Base-by-base conservation (phyloP, 2,329 filamentous ascomycete species). In the Aspergillus latus region DNA sequence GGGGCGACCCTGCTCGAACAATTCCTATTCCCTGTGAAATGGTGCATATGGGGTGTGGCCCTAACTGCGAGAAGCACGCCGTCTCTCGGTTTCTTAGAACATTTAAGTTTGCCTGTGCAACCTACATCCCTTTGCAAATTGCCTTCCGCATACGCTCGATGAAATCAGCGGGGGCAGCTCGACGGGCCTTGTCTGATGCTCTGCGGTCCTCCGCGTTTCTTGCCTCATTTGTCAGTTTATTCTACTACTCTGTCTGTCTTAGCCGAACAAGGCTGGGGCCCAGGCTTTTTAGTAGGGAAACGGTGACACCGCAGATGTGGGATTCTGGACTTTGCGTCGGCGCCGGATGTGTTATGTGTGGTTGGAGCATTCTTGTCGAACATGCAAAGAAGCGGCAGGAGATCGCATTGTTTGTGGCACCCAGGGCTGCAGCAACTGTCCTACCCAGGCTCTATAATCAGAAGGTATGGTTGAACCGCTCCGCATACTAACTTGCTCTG, bases 201-300 rank as follows among this genome's bases (percentile, higher is more conserved):
- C 74, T 81, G 8, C 84, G 88, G 32, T 92, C 89, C 4, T 92
- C 90, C 0, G 81, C 87, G 0, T 94, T 95, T 69, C 80, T 96
- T 1, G 89, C 86, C 2, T 76, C 85, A 0, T 95, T 93, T 71
- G 88, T 95, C 62, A 79, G 84, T 1, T 76, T 92, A 9, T 94
- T 93, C 71, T 95, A 92, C 76, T 95, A 95, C 69, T 86, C 88
- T 29, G 88, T 95, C 3, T 96, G 91, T 68, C 83, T 95, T 0
- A 80, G 85, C 5, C 84, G 91, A 44, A 92, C 87, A 1, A 82
- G 89, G 30, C 59, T 94, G 5, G 90, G 90, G 0, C 91, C 91
- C 0, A 82, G 70, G 32, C 21, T 93, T 10, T 75, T 92, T 28
- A 82, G 84, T n/a, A 76, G 69, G 16, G 80, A 84, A 58, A 71